Evolutionary conservation across 2,329 filamentous ascomycete species (phyloP), one percentile per base, ranked within the genome.

Genomic region (Penicillium sp.): DNA sequence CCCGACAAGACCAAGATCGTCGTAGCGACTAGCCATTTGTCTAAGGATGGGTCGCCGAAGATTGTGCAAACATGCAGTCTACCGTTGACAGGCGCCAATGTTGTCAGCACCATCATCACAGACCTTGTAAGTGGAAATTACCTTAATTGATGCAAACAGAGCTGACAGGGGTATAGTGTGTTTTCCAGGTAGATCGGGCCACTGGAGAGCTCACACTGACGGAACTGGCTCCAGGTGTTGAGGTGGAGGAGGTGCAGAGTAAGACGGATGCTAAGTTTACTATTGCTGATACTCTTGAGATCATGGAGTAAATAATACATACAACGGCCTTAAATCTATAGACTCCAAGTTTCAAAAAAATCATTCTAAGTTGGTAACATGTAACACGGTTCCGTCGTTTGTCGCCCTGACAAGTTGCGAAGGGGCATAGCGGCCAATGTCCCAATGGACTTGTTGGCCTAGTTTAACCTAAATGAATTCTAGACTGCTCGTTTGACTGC

Each of bases 61-160:
- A 81, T 89, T 60, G 81, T 89, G 14, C 77, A 86, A 63, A 76
- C 79, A 55, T 89, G 86, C 71, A 79, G 72, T 2, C 71, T 89
- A 67, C 86, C 86, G 1, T 68, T 89, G 64, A 89, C 86, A 0
- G 86, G 86, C 0, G 84, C 82, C 34, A 76, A 78, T 34, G 83
- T 84, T n/a, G 86, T 88, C 7, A 87, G 84, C 76, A 87, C 84
- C 3, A 87, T 89, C 54, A 88, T 89, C 53, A 89, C 86, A 0
- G 86, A 94, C 61, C 70, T 93, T 67, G 86, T 86, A 69, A 75
- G 84, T 79, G 6, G 8, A 40, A n/a, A 40, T 23, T 9, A 10
- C 1, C 4, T 7, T 7, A 11, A 19, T 34, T 3, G 8, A 18
- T 51, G 5, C 4, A 19, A 18, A 3, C 14, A 11, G 13, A n/a